Conservation (phyloP, 768 basidiomycete genomes). For the Rhizopogon vesiculosus region DNA sequence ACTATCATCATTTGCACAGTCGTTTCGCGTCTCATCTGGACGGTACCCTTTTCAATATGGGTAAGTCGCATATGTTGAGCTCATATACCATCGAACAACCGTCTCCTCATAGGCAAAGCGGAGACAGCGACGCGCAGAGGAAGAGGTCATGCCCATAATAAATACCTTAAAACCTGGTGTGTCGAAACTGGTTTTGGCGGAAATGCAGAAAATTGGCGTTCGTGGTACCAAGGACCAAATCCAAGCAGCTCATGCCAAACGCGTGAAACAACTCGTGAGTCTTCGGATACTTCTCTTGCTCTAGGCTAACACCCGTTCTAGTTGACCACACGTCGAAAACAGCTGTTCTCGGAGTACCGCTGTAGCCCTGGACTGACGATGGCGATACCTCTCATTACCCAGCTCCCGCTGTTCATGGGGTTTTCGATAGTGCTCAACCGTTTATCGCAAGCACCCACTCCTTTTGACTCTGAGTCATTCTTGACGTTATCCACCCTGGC, state of each 20-base stretch:
- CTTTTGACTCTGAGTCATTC: constrained; percentile 75
- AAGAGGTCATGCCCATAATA: constrained; percentile 54
- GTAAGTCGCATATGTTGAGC: constrained; percentile 29
- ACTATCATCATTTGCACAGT: constrained; percentile 71
- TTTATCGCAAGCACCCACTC: constrained; percentile 53
- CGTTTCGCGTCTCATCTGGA: constrained; percentile 48
- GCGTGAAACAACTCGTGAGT: constrained; percentile 44
- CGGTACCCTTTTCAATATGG: constrained; percentile 76
- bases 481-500: constrained; percentile 66
- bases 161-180: constrained; percentile 41
- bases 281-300: background rate
- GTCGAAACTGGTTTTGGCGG: constrained; percentile 26
- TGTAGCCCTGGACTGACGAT: constrained; percentile 58
- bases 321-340: constrained; percentile 51
- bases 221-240: constrained; percentile 51
- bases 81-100: constrained; percentile 2
- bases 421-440: constrained; percentile 54
- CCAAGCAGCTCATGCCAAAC: constrained; percentile 41
- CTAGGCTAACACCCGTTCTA: constrained; percentile 19
- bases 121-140: constrained; percentile 56
- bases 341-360: constrained; percentile 54
- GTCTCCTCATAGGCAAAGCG: constrained; percentile 46
- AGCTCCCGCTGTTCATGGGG: constrained; percentile 71
- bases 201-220: constrained; percentile 55
- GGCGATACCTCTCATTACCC: constrained; percentile 55